Evolutionary conservation across 768 basidiomycete species (phyloP).

Genomic region (Tricholoma sp.): DNA sequence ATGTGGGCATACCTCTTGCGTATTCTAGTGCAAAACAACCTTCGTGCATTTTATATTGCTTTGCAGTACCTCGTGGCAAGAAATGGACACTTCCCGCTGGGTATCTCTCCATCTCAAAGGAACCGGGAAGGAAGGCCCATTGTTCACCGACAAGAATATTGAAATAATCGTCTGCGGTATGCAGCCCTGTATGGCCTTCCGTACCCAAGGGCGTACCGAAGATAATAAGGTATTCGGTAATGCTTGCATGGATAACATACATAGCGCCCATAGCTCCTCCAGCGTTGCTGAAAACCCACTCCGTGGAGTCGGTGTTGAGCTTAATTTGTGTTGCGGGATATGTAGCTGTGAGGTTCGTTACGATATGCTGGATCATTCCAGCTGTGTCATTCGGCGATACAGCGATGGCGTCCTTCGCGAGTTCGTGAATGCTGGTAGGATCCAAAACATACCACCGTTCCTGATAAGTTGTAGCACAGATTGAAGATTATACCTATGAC

Average conservation of each 20-base stretch:
- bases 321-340: slow-evolving; percentile 57
- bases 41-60: slow-evolving; percentile 98
- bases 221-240: slow-evolving; percentile 95
- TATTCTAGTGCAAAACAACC: slow-evolving; percentile 97
- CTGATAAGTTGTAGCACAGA: slow-evolving; percentile 30
- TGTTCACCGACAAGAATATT: slow-evolving; percentile 92
- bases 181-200: slow-evolving; percentile 91
- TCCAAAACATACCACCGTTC: slow-evolving; percentile 86
- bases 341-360: slow-evolving; percentile 69
- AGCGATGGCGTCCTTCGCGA: slow-evolving; percentile 71
- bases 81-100: slow-evolving; percentile 79
- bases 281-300: slow-evolving; percentile 97
- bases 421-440: slow-evolving; percentile 61
- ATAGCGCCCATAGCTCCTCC: slow-evolving; percentile 98
- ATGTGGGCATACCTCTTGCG: slow-evolving; percentile 63
- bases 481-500: not conserved
- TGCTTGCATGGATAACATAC: slow-evolving; percentile 95
- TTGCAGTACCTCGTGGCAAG: slow-evolving; percentile 75
- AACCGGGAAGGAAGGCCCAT: slow-evolving; percentile 85
- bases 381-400: slow-evolving; percentile 57
- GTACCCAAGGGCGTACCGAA: slow-evolving; percentile 96
- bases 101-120: slow-evolving; percentile 82
- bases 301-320: slow-evolving; percentile 54
- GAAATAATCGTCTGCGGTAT: slow-evolving; percentile 98
- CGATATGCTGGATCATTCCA: slow-evolving; percentile 77